Conservation (phyloP, 805 yeast genomes). For the Kluyveromyces siamensis region DNA sequence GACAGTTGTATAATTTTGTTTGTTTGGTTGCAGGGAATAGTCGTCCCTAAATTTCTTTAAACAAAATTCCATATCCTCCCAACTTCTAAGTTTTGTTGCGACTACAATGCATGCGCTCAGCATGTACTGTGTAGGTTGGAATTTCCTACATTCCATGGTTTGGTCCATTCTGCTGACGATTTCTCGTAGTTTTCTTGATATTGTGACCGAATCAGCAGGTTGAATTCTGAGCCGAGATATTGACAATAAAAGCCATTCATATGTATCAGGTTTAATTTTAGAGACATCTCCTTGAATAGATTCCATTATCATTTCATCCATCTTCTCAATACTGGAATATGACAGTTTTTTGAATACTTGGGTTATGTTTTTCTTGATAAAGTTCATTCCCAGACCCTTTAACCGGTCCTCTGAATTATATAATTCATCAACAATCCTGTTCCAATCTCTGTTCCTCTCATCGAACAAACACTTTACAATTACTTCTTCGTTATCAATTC, state of each 20-base stretch:
- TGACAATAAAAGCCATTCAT: conserved; percentile 7
- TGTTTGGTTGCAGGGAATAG: conserved; percentile 22
- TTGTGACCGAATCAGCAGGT: neutral
- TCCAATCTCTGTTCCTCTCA: conserved; percentile 19
- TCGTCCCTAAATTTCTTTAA: conserved; percentile 16
- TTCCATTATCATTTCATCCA: conserved; percentile 21
- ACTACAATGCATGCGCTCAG: conserved; percentile 20
- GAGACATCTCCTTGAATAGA: conserved; percentile 7
- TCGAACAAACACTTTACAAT: conserved; percentile 16
- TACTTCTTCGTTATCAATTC: conserved; percentile 18
- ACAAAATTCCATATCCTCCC: conserved; percentile 18
- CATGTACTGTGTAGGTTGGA: conserved; percentile 12
- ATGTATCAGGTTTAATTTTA: conserved; percentile 13
- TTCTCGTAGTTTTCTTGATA: neutral
- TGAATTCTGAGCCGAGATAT: neutral
- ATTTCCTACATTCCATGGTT: neutral
- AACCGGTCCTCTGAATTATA: conserved; percentile 10
- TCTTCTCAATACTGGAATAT: conserved; percentile 16
- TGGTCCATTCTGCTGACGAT: neutral
- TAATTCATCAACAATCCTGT: conserved; percentile 16
- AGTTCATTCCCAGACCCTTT: conserved; percentile 1
- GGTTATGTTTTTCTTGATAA: conserved; percentile 3
- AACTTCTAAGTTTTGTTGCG: conserved; percentile 13
- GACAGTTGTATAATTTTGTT: conserved; percentile 21
- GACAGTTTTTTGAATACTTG: conserved; percentile 10